Base-by-base conservation (phyloP, 2,329 filamentous ascomycete species). In the Thielaviopsis populi region DNA sequence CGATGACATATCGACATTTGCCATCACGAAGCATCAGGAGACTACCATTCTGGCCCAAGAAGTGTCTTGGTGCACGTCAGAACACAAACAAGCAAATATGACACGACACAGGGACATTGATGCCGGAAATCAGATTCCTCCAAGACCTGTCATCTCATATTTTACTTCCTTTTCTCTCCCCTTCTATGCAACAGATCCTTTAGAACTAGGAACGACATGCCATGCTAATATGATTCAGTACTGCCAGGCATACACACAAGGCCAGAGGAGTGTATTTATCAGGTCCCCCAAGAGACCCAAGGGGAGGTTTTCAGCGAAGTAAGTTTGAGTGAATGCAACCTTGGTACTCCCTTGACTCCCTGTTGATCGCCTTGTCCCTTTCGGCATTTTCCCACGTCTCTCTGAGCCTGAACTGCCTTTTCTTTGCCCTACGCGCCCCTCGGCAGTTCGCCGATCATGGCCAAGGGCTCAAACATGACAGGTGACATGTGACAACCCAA, bases 241-340 rank as follows among this genome's bases (percentile, higher is more conserved):
- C 27, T 56, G 6, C 17, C 11, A 7, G n/a, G 8, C n/a, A 56
- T 37, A 37, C 30, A 53, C 48, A 37, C 30, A 33, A 33, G 53
- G 53, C 53, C n/a, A 19, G 53, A 56, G 53, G 53, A 10, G 53
- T 56, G 53, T 56, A n/a, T 37, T 56, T 56, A 56, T 30, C 53
- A 37, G 17, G 30, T n/a, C 19, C 19, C 6, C 24, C n/a, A 10
- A 56, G 27, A 37, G 24, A 13, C 27, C 30, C n/a, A 56, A 56
- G 53, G 17, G 53, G 30, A 54, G 53, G 17, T 56, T 37, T 46
- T 56, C 53, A 27, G 53, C 53, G 27, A 56, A 56, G 53, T 27
- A 56, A 7, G 53, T 56, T 56, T 37, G 24, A 56, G 17, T n/a
- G 53, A 30, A 30, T 56, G 53, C 27, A 56, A 37, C 24, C 53